These are phyloP conservation scores for Verticillium dahliae DNA, from an alignment of 2,329 filamentous ascomycete species.

Conservation along the genomic window DNA sequence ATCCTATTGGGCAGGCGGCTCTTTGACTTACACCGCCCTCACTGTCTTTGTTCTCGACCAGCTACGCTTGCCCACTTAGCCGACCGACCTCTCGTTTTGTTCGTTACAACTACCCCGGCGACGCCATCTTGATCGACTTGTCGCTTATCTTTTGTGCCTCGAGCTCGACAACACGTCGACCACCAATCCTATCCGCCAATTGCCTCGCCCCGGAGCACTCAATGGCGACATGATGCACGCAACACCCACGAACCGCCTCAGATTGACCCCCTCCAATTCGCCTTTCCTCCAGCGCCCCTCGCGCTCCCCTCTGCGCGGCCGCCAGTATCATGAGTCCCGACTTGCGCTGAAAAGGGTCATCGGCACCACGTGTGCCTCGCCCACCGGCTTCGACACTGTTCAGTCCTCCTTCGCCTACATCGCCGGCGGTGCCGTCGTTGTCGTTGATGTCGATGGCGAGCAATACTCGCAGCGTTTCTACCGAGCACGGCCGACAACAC, in stretches of 20 bases:
- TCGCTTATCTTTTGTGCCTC: not conserved
- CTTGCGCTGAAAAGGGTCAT: conserved; percentile 79
- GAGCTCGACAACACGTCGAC: not conserved
- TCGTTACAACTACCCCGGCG: not conserved
- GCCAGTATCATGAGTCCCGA: conserved; percentile 42
- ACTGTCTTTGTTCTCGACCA: not conserved
- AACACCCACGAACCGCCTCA: conserved; percentile 55
- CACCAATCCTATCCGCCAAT: not conserved
- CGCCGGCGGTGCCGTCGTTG: conserved; percentile 87
- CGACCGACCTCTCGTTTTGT: not conserved
- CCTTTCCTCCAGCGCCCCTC: conserved; percentile 58
- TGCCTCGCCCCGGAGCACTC: not conserved
- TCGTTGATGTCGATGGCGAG: conserved; percentile 71
- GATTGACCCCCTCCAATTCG: conserved; percentile 71
- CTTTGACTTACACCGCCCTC: not conserved
- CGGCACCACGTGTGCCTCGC: conserved; percentile 79
- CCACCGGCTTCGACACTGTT: conserved; percentile 80
- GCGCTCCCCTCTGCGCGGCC: conserved; percentile 54
- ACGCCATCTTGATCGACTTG: not conserved
- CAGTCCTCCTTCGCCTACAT: conserved; percentile 80
- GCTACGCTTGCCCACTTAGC: not conserved
- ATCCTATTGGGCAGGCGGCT: not conserved
- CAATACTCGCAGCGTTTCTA: conserved; percentile 77
- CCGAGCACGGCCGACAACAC: conserved; percentile 71
- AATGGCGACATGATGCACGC: conserved; percentile 54